Evolutionary conservation across 2,329 filamentous ascomycete species (phyloP).

Genomic region (Diaporthe sp.): DNA sequence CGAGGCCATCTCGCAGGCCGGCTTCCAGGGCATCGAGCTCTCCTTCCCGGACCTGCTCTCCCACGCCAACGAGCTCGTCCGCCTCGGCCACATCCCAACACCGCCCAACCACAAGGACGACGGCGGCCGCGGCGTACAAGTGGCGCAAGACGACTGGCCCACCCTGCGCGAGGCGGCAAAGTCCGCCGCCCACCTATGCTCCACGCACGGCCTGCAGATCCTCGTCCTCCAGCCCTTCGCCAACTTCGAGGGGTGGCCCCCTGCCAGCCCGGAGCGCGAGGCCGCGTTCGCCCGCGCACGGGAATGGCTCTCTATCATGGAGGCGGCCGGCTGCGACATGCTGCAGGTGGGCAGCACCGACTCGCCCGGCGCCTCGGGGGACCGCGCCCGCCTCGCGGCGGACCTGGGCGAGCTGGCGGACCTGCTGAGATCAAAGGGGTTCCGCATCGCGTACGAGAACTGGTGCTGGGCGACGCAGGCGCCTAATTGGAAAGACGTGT

Average conservation of each 20-base stretch:
- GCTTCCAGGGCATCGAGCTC: conserved; percentile 80
- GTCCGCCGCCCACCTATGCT: conserved; percentile 68
- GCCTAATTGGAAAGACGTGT: conserved; percentile 77
- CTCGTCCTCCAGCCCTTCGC: conserved; percentile 83
- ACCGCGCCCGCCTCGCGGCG: conserved; percentile 65
- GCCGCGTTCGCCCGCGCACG: conserved; percentile 74
- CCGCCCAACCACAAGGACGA: neutral
- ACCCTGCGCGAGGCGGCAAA: conserved; percentile 67
- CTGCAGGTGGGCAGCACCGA: conserved; percentile 79
- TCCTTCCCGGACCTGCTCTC: conserved; percentile 79
- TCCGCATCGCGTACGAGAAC: conserved; percentile 82
- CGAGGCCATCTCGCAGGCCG: conserved; percentile 72
- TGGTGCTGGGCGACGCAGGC: conserved; percentile 86
- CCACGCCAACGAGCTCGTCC: conserved; percentile 67
- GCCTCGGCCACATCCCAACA: conserved; percentile 41
- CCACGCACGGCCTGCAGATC: conserved; percentile 69
- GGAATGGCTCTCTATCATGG: conserved; percentile 81
- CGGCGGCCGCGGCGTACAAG: conserved; percentile 48
- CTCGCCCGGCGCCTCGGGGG: conserved; percentile 57
- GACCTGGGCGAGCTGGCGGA: conserved; percentile 77
- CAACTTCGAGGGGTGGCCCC: conserved; percentile 82
- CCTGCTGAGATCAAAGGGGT: conserved; percentile 68
- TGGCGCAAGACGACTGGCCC: conserved; percentile 71
- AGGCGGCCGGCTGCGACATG: conserved; percentile 77
- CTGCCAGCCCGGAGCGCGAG: conserved; percentile 68